phyloP scores from a whole-genome alignment of 768 basidiomycete species.

The Filobasidium wieringae region DNA sequence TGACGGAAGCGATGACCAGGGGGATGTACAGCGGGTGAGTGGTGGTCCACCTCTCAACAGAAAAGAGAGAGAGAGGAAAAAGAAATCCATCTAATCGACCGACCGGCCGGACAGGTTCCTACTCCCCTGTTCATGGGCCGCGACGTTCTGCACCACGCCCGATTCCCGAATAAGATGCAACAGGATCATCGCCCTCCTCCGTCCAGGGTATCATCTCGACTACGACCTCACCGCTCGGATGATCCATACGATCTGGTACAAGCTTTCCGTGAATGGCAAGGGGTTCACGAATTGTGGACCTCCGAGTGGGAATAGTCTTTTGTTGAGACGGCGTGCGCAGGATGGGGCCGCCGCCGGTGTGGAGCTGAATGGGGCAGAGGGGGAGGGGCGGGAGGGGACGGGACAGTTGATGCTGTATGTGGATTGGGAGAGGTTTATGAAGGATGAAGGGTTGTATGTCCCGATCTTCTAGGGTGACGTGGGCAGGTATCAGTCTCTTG shows the following conservation, averaged over 20 bases:
- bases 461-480: slow-evolving; percentile 12
- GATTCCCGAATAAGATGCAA: neutral
- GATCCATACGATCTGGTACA: slow-evolving; percentile 1
- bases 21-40: slow-evolving; percentile 7
- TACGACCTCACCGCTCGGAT: slow-evolving; percentile 6
- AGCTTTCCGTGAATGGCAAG: neutral
- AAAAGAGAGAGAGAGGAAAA: neutral
- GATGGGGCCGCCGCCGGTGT: too few relatives aligned
- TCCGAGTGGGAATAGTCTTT: neutral
- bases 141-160: neutral
- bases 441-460: slow-evolving; percentile 2
- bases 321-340: too few relatives aligned
- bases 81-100: neutral
- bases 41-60: neutral
- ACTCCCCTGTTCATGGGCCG: slow-evolving; percentile 5
- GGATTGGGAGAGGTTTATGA: slow-evolving; percentile 9
- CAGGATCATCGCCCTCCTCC: neutral
- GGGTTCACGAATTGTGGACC: neutral
- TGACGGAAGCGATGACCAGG: slow-evolving; percentile 3
- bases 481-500: too few relatives aligned
- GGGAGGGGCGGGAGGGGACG: neutral
- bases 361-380: too few relatives aligned
- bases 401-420: slow-evolving; percentile 4
- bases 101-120: neutral
- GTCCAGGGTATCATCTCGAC: slow-evolving; percentile 7